A percentile compares a stretch with the other conserved stretches of the same genome.
These are phyloP conservation scores for Croton setiger DNA, from an alignment of 441 rosid species.

Conservation along the genomic window DNA sequence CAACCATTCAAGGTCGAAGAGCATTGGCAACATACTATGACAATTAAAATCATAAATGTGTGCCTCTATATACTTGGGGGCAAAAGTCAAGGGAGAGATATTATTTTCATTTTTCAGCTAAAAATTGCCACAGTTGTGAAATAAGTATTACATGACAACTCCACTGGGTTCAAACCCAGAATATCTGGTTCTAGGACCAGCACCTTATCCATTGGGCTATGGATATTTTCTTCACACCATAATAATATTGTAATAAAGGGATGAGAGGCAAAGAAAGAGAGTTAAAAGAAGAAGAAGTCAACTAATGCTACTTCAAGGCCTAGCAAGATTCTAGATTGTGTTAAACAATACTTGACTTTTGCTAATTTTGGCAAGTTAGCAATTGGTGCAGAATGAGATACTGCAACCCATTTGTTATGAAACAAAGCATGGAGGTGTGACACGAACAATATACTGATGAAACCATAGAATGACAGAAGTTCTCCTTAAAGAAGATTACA, in stretches of 20 bases:
- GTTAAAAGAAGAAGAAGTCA: background rate
- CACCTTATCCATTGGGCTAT: conserved; percentile 85
- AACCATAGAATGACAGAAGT: background rate
- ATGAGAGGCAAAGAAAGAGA: background rate
- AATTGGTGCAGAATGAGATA: background rate
- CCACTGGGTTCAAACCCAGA: conserved; percentile 96
- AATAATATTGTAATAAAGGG: background rate
- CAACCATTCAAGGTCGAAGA: background rate
- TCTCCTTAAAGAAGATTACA: background rate
- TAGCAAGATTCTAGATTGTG: background rate
- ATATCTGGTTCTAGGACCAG: conserved; percentile 98
- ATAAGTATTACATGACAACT: conserved; percentile 33
- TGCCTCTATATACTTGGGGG: background rate
- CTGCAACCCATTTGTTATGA: background rate
- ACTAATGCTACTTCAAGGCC: background rate
- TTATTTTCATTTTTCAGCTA: background rate
- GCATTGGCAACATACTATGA: background rate
- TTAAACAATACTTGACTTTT: background rate
- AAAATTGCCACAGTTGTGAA: background rate
- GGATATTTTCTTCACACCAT: background rate
- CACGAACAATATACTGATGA: background rate
- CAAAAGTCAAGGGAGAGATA: background rate
- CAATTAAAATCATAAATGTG: background rate
- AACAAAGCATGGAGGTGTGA: background rate
- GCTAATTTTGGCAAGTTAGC: background rate